Evolutionary conservation across 441 rosid species (phyloP), one percentile per base, ranked within the genome.

Genomic region (Adansonia rubrostipa): DNA sequence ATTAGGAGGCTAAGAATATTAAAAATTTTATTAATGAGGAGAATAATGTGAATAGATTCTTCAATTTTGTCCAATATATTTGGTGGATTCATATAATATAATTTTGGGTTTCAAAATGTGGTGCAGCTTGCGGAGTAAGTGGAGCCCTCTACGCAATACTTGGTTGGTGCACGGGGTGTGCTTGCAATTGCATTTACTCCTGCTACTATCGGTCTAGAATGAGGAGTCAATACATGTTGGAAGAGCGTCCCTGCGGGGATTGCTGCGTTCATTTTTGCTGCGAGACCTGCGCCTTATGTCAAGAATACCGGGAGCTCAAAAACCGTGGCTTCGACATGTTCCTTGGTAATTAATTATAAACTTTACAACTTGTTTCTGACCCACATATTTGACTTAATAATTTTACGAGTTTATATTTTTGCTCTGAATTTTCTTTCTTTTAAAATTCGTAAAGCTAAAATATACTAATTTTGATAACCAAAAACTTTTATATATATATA

Each of bases 231-330:
- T 83, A 77, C 82, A 5, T 60, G 67, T 28, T 89, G 57, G 79
- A 82, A 75, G 58, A 84, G 19, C 78, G 69, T 17, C 88, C 85
- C 17, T 86, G 90, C 33, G 76, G 80, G 4, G 92, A 89, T 77
- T 89, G 90, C 76, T 77, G 81, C 78, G 80, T 83, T 50, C 90
- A 87, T 70, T 86, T 83, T 77, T 87, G 54, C 73, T 89, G 89
- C 50, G 86, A 87, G 87, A 56, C 19, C 3, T 87, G 92, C 60
- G 86, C 89, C 15, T 61, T 89, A 67, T 89, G 92, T 47, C 92
- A 87, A 75, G 92, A 89, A 45, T 86, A 89, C 20, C 85, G 89
- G 0, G 92, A 89, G 87, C 90, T 89, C 73, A 75, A 77, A 71
- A 62, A 6, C 76, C 87, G 84, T 8, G 89, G 89, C 63, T 84